A percentile compares a stretch with the other conserved stretches of the same genome.
Conservation (phyloP, 306 rosid genomes). For the Betula pendula region DNA sequence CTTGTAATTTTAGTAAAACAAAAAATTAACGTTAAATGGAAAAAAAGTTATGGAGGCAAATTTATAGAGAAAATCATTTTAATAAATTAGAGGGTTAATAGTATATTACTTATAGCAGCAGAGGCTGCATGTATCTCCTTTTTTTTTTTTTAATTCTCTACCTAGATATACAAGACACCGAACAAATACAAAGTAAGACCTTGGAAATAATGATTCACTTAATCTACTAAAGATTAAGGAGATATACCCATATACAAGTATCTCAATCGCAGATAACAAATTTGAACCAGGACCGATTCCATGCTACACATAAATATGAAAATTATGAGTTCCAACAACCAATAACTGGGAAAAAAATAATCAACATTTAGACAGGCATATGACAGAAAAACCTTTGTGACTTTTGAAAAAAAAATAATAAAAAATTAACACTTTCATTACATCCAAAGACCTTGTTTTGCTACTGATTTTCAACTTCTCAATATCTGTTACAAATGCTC, state of each 20-base stretch:
- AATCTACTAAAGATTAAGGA: constrained; percentile 26
- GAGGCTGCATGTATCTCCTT: constrained; percentile 88
- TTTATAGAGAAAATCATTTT: neutral
- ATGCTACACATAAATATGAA: constrained; percentile 64
- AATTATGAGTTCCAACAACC: constrained; percentile 15
- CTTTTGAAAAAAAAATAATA: constrained; percentile 81
- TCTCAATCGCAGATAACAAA: constrained; percentile 83
- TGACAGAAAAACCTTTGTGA: constrained; percentile 63
- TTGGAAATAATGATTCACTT: constrained; percentile 21
- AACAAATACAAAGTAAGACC: neutral
- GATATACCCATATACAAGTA: constrained; percentile 87
- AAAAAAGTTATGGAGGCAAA: neutral
- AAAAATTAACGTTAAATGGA: neutral
- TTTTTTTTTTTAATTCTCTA: too few relatives aligned
- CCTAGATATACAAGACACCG: too few relatives aligned
- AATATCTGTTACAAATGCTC: constrained; percentile 97
- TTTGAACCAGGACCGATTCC: constrained; percentile 84
- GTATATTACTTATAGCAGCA: constrained; percentile 70
- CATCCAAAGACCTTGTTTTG: constrained; percentile 77
- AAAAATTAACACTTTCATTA: constrained; percentile 71
- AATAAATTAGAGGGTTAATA: constrained; percentile 5
- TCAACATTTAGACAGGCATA: constrained; percentile 23
- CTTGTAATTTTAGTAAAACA: neutral
- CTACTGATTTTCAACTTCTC: constrained; percentile 87
- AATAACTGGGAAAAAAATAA: constrained; percentile 14